phyloP scores from a whole-genome alignment of 2,329 filamentous ascomycete genomes.

The Diaporthe humulicola region DNA sequence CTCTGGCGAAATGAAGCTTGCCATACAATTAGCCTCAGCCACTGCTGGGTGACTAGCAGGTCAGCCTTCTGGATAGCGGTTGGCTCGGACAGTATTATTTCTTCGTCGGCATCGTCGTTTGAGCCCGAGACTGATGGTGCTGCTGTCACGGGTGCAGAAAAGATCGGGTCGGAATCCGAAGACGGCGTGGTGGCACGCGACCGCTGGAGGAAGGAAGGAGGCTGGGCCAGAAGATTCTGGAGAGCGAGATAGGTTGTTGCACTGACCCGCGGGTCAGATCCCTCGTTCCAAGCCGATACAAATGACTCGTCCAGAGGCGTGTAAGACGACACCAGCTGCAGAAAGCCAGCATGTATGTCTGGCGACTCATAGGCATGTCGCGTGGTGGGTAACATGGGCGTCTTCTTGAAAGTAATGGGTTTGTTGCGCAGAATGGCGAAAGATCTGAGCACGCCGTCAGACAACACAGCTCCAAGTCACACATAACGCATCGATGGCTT shows the following conservation, averaged over 20 bases:
- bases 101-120: slow-evolving; percentile 55
- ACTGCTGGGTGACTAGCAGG: slow-evolving; percentile 77
- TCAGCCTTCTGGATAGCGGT: slow-evolving; percentile 79
- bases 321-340: slow-evolving; percentile 72
- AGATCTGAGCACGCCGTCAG: slow-evolving; percentile 48
- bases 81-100: slow-evolving; percentile 60
- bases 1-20: slow-evolving; percentile 77
- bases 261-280: slow-evolving; percentile 54
- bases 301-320: slow-evolving; percentile 74
- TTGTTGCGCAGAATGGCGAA: slow-evolving; percentile 75
- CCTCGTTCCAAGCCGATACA: slow-evolving; percentile 74
- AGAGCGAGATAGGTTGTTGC: slow-evolving; percentile 52
- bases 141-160: slow-evolving; percentile 33
- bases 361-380: slow-evolving; percentile 65
- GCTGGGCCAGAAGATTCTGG: slow-evolving; percentile 50
- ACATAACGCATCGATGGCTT: slow-evolving; percentile 35
- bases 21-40: slow-evolving; percentile 80
- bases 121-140: slow-evolving; percentile 33
- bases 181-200: slow-evolving; percentile 43
- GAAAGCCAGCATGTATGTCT: slow-evolving; percentile 69
- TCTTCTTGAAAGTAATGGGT: slow-evolving; percentile 72
- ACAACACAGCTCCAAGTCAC: slow-evolving; percentile 46
- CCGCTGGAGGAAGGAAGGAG: slow-evolving; percentile 48
- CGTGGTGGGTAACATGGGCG: slow-evolving; percentile 66
- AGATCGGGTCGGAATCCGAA: slow-evolving; percentile 47